A percentile compares a stretch with the other conserved stretches of the same genome.
These are phyloP conservation scores for Zoysia pacifica DNA, from an alignment of 176 grass and related monocot species.

Conservation along the genomic window DNA sequence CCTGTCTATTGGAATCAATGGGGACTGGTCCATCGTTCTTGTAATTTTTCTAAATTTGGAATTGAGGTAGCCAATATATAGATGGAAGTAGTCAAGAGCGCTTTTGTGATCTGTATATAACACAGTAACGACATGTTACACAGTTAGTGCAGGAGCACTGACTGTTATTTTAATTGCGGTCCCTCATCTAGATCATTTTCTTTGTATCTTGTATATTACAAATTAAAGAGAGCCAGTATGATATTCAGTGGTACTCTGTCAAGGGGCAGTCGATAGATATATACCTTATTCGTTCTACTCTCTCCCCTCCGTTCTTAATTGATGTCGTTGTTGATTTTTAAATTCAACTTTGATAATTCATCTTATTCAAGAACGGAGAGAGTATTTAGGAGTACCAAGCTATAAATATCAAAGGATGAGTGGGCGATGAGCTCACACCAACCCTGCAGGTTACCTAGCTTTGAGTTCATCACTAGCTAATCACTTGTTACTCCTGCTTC, in stretches of 20 bases:
- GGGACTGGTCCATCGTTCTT: neutral
- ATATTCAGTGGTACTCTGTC: neutral
- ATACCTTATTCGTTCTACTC: neutral
- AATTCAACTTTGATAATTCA: no score
- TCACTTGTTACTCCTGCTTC: neutral
- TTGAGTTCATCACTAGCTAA: conserved; percentile 5
- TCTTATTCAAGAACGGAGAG: no score
- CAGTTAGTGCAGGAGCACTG: neutral
- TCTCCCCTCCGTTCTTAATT: no score
- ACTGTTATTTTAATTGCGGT: neutral
- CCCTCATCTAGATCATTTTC: neutral
- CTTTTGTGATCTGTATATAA: neutral
- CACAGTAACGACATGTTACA: neutral
- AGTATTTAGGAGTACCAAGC: neutral
- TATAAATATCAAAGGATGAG: conserved; percentile 46
- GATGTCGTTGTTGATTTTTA: no score
- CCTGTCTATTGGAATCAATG: neutral
- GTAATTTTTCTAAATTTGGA: neutral
- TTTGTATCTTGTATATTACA: no score
- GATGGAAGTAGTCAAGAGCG: neutral
- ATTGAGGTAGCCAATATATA: neutral
- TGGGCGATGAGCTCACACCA: neutral
- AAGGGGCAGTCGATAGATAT: neutral
- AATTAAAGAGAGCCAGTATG: neutral
- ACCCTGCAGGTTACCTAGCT: neutral